Base-by-base conservation (phyloP, 1,284 basidiomycete genomes). In the Veloboletus limbatus region DNA sequence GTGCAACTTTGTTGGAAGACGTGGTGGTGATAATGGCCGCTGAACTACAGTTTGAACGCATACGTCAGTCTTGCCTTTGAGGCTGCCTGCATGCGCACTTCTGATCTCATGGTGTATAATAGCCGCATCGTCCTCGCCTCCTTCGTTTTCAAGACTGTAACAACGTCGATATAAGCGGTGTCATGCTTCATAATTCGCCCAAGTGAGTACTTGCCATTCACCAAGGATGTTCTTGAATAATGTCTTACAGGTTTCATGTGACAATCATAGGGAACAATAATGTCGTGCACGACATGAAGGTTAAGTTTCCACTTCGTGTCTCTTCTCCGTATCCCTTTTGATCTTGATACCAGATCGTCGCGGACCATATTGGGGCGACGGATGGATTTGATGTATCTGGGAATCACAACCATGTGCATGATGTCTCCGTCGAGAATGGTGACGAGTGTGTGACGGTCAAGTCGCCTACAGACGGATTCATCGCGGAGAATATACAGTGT, bases 381-480 rank as follows among this genome's bases (percentile, higher is more conserved):
- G 53, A 43, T 17, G 56, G 53, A 6, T 37, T 60, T 17, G 38
- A 60, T 13, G 10, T 56, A 11, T 49, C 36, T 0, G 55, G 55
- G 13, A 56, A 43, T 13, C 38, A 49, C 17, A 46, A 58, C 16
- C 30, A 37, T 18, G 41, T 58, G 30, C 53, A 56, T 24, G 53
- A 56, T 20, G 37, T 58, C 38, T 56, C 45, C n/a, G 45, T 60
- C 31, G 55, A 43, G 43, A 55, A 55, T 30, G 55, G 43, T 10
- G 55, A 52, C 13, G 57, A 59, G 14, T 54, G 51, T n/a, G 43
- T 48, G 20, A 57, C 48, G 4, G 37, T 60, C 40, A 53, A 55
- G 30, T 10, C 45, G 4, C 52, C 55, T 5, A 47, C 52, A 11
- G 2, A 52, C 8, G 45, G 52, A 26, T 60, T 46, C 36, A 6